These are phyloP conservation scores for Pseudocercospora crystallina DNA, from an alignment of 2,329 filamentous ascomycete genomes.

Conservation along the genomic window DNA sequence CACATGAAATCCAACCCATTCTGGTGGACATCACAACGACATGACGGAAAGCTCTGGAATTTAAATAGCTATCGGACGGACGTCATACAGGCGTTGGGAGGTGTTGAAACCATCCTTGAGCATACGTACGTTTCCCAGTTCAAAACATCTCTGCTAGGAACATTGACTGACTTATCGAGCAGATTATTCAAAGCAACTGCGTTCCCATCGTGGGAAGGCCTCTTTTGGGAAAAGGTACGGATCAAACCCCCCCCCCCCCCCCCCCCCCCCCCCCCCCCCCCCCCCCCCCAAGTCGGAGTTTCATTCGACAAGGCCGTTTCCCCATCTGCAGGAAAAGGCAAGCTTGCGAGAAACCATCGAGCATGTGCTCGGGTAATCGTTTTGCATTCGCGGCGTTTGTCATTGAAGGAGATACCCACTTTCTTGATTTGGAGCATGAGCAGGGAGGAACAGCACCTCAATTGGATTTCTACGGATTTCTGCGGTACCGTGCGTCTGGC, in stretches of 20 bases:
- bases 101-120: conserved; percentile 96
- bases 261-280: no score
- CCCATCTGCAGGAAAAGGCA: no score
- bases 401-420: conserved; percentile 1
- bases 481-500: no score
- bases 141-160: no score
- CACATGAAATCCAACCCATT: conserved; percentile 99
- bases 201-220: conserved; percentile 93
- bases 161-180: background rate
- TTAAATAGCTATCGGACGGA: conserved; percentile 72
- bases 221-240: conserved; percentile 71
- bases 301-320: no score
- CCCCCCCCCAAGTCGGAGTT: background rate
- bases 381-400: conserved; percentile 7
- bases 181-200: conserved; percentile 88
- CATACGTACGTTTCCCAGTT: conserved; percentile 58
- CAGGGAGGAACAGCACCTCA: no score
- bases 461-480: no score
- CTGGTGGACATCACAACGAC: conserved; percentile 98
- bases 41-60: conserved; percentile 98
- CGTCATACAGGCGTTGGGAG: conserved; percentile 91
- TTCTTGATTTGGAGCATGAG: background rate
- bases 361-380: no score
- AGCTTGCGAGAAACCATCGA: no score
- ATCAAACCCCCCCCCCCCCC: no score